phyloP scores from a whole-genome alignment of 495 filamentous ascomycete species.

The Aspergillus taichungensis region DNA sequence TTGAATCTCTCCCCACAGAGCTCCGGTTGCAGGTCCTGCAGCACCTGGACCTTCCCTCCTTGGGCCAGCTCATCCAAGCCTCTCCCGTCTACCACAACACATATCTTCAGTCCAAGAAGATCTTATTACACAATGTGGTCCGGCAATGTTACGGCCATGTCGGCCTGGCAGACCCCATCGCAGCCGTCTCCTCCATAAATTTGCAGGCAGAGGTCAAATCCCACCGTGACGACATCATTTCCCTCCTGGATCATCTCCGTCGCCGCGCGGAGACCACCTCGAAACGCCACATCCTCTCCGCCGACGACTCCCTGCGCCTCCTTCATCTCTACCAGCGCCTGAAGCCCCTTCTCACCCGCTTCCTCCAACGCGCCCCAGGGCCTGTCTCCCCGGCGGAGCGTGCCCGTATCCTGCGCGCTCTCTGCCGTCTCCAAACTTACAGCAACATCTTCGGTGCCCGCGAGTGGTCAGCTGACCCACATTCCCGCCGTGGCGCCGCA shows the following conservation, averaged over 20 bases:
- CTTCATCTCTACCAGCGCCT: neutral
- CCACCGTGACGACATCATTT: slow-evolving; percentile 3
- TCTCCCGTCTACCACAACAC: slow-evolving; percentile 7
- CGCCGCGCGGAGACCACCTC: neutral
- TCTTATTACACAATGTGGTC: slow-evolving; percentile 3
- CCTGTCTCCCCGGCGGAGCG: neutral
- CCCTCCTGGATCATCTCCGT: slow-evolving; percentile 6
- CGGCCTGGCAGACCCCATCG: slow-evolving; percentile 6
- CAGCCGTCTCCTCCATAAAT: slow-evolving; percentile 6
- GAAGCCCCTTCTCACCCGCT: slow-evolving; percentile 2
- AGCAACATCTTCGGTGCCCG: slow-evolving; percentile 11
- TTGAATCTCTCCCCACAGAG: slow-evolving; percentile 9
- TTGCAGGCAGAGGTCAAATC: slow-evolving; percentile 5
- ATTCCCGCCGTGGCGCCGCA: neutral
- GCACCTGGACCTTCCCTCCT: slow-evolving; percentile 2
- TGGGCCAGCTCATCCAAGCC: slow-evolving; percentile 5
- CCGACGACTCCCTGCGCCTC: slow-evolving; percentile 3
- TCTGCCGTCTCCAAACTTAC: slow-evolving; percentile 12
- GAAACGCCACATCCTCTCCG: neutral
- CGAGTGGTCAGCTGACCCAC: slow-evolving; percentile 2
- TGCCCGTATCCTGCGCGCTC: slow-evolving; percentile 8
- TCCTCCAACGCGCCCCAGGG: slow-evolving; percentile 1
- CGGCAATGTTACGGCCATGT: slow-evolving; percentile 3
- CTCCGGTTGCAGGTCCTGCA: slow-evolving; percentile 9
- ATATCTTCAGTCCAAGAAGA: slow-evolving; percentile 3